phyloP scores from a whole-genome alignment of 257 asterid genomes.

The Solanum pinnatisectum region DNA sequence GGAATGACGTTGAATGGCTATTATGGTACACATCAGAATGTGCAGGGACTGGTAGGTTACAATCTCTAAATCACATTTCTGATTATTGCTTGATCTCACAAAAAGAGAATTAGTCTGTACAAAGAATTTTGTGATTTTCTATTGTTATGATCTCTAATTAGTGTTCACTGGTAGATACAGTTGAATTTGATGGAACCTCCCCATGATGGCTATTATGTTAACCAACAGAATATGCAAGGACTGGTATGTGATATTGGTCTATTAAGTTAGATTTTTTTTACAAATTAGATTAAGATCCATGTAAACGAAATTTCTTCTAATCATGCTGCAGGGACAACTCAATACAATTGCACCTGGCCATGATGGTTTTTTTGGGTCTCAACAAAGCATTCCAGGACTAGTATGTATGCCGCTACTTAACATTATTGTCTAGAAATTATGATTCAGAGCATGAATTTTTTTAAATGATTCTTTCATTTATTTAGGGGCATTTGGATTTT shows the following conservation, averaged over 20 bases:
- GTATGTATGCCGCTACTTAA: conserved; percentile 25
- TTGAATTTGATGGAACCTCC: conserved; percentile 98
- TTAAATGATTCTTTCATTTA: conserved; percentile 1
- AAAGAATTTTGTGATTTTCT: background rate
- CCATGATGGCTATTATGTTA: conserved; percentile 65
- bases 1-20: conserved; percentile 61
- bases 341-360: conserved; percentile 58
- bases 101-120: background rate
- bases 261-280: background rate
- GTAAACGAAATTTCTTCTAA: background rate
- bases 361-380: conserved; percentile 65
- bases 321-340: conserved; percentile 58
- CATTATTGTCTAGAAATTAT: background rate
- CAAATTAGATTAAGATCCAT: background rate
- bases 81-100: background rate
- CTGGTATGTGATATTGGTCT: conserved; percentile 37
- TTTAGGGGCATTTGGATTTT: conserved; percentile 82
- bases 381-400: conserved; percentile 63
- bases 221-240: conserved; percentile 71
- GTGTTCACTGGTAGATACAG: conserved; percentile 38
- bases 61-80: background rate
- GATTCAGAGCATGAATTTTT: background rate
- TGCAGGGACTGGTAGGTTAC: conserved; percentile 73
- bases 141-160: background rate
- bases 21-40: conserved; percentile 80